A percentile compares a stretch with the other conserved stretches of the same genome.
Evolutionary conservation across 805 yeast species (phyloP).

Genomic region (Metschnikowia orientalis): DNA sequence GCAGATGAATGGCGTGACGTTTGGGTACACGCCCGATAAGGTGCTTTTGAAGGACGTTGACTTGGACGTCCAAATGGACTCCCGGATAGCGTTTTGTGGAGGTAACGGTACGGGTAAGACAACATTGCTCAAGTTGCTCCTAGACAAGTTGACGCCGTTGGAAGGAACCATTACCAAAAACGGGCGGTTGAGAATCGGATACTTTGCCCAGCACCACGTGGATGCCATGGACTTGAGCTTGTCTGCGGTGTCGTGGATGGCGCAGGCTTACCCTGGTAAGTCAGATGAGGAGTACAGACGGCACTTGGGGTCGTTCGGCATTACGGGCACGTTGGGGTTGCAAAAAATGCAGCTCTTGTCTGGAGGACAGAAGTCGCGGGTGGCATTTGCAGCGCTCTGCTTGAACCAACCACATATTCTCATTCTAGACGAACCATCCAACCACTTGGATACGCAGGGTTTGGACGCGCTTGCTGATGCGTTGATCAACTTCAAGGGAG

Average conservation of each 20-base stretch:
- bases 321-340: slow-evolving; percentile 88
- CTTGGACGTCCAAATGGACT: slow-evolving; percentile 85
- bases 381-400: slow-evolving; percentile 95
- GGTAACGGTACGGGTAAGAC: slow-evolving; percentile 99
- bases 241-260: slow-evolving; percentile 94
- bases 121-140: slow-evolving; percentile 78
- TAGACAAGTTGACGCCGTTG: slow-evolving; percentile 71
- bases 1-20: slow-evolving; percentile 79
- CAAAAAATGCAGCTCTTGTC: slow-evolving; percentile 86
- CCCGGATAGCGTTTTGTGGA: slow-evolving; percentile 95
- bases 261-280: slow-evolving; percentile 83
- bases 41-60: slow-evolving; percentile 74
- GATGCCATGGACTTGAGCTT: slow-evolving; percentile 88
- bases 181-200: slow-evolving; percentile 86
- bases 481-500: slow-evolving; percentile 83
- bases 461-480: slow-evolving; percentile 94
- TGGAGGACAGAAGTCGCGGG: slow-evolving; percentile 98
- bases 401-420: slow-evolving; percentile 85
- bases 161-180: slow-evolving; percentile 78
- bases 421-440: slow-evolving; percentile 95
- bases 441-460: slow-evolving; percentile 97
- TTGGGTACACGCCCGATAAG: slow-evolving; percentile 70
- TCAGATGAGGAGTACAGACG: slow-evolving; percentile 96
- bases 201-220: slow-evolving; percentile 97
- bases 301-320: slow-evolving; percentile 95